These are phyloP conservation scores for Lactifluus volemus DNA, from an alignment of 768 basidiomycete species.

Conservation along the genomic window DNA sequence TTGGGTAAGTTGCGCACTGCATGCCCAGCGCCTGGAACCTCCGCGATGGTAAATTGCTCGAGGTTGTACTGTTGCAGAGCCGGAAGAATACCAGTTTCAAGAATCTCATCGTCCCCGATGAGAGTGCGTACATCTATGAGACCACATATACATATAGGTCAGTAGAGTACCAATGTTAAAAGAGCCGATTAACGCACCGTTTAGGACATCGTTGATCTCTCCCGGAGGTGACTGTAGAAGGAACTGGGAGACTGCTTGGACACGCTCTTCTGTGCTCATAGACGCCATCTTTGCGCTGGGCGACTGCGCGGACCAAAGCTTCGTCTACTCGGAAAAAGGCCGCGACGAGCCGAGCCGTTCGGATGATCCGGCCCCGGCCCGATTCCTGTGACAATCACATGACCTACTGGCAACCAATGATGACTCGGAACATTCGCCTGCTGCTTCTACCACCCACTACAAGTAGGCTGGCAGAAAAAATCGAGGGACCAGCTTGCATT, in stretches of 20 bases:
- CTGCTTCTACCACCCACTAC: too few relatives aligned
- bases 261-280: conserved; percentile 58
- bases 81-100: conserved; percentile 70
- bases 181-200: conserved; percentile 39
- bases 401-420: too few relatives aligned
- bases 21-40: conserved; percentile 69
- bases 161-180: background rate
- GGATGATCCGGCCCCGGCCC: too few relatives aligned
- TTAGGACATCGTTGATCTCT: conserved; percentile 93
- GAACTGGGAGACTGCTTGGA: conserved; percentile 66
- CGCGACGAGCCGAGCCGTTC: too few relatives aligned
- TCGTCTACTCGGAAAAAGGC: background rate
- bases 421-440: too few relatives aligned
- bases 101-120: conserved; percentile 76
- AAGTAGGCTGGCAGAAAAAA: too few relatives aligned
- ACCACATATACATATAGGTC: conserved; percentile 6
- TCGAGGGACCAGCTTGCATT: too few relatives aligned
- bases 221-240: conserved; percentile 89
- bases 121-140: conserved; percentile 79
- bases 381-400: too few relatives aligned
- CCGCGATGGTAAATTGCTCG: conserved; percentile 78
- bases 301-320: background rate
- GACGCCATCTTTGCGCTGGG: background rate
- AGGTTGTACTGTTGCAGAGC: conserved; percentile 80
- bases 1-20: conserved; percentile 44